Evolutionary conservation across 257 asterid species (phyloP), one percentile per base, ranked within the genome.

Genomic region (Petunia axillaris): DNA sequence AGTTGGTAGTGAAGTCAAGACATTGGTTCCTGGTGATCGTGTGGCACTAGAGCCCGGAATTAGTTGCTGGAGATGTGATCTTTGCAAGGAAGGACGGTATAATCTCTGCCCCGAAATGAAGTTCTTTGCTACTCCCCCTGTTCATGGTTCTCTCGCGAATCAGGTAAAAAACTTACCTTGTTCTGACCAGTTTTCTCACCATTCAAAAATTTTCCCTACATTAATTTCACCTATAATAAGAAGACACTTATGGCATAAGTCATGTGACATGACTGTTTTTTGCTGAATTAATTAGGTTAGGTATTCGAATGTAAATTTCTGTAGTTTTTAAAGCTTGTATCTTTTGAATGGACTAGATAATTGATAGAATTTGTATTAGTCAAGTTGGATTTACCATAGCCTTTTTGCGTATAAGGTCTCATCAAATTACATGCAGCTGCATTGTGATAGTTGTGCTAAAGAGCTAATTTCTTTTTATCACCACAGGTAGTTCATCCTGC

Each of bases 41-140:
- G 99, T 95, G 39, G 98, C 98, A 1, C 59, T 93, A 14, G 99
- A 95, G 77, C 99, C 98, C 0, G 99, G 99, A 14, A 89, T 91
- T 44, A 87, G 97, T 71, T 95, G 99, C 37, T 87, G 92, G 87
- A 79, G 93, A 46, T 95, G 99, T 76, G 64, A 85, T 82, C 91
- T 86, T 82, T 95, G 99, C 89, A 91, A 83, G 86, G 89, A 84
- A 11, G 99, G 99, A 58, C 89, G 96, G 25, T 95, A 95, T 78
- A 95, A 95, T 84, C 93, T 95, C 14, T 95, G 99, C 88, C 93
- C 97, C 2, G 95, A 90, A 38, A 93, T 93, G 98, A 93, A 93
- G 89, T 95, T 93, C 82, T 95, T 93, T 2, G 98, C 95, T 16
- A 88, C 96, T 82, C 97, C 99, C 15, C 99, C 99, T 0, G 87